Evolutionary conservation across 176 grass and related monocot species (phyloP).

Genomic region (Musa acuminata): DNA sequence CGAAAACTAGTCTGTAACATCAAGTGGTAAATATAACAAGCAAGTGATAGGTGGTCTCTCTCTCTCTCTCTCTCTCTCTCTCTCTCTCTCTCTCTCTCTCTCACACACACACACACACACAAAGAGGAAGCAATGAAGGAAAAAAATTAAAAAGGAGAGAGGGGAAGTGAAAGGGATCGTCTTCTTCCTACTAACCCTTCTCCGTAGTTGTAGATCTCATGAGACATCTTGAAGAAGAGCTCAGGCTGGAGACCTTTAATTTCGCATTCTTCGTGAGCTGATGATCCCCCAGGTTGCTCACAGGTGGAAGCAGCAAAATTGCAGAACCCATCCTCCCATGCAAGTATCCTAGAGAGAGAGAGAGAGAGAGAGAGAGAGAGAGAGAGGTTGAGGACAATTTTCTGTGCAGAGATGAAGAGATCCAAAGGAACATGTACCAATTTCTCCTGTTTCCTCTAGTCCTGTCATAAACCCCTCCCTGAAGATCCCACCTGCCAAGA

Average conservation of each 20-base stretch:
- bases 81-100: too few species aligned
- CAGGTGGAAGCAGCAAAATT: slow-evolving; percentile 63
- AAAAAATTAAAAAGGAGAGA: background rate
- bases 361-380: background rate
- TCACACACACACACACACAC: too few species aligned
- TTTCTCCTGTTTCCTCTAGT: slow-evolving; percentile 96
- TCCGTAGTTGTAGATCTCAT: slow-evolving; percentile 99
- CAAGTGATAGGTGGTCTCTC: background rate
- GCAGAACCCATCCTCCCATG: slow-evolving; percentile 98
- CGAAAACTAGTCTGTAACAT: background rate
- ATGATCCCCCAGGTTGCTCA: slow-evolving; percentile 34
- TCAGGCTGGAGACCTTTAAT: slow-evolving; percentile 64
- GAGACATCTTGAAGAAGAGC: slow-evolving; percentile 99
- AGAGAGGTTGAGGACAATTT: background rate
- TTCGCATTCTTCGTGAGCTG: slow-evolving; percentile 12
- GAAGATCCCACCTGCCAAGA: slow-evolving; percentile 84
- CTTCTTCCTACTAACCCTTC: slow-evolving; percentile 41
- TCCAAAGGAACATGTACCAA: slow-evolving; percentile 38
- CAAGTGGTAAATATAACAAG: background rate
- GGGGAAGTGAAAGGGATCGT: background rate
- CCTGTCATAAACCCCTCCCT: slow-evolving; percentile 72
- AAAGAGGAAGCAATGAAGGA: background rate
- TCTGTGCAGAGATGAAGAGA: background rate
- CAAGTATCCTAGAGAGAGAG: slow-evolving; percentile 49
- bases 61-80: background rate